These are phyloP conservation scores for Diaporthe ampelina DNA, from an alignment of 2,329 filamentous ascomycete genomes.

Conservation along the genomic window DNA sequence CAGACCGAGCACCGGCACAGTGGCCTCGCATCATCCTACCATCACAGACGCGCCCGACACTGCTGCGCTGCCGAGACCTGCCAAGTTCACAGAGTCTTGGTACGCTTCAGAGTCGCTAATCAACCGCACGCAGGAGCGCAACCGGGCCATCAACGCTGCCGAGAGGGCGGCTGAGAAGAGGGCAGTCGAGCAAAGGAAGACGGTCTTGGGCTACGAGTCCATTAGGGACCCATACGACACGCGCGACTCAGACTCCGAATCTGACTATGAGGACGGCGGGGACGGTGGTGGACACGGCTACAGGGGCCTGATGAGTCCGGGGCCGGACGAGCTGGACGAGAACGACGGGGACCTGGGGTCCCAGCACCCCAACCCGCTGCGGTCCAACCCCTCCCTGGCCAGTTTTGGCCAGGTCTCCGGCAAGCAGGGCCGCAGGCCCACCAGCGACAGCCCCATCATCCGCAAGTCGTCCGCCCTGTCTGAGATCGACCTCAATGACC, in stretches of 20 bases:
- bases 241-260: constrained; percentile 56
- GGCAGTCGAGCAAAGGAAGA: constrained; percentile 49
- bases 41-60: constrained; percentile 41
- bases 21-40: constrained; percentile 43
- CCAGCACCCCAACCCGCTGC: constrained; percentile 66
- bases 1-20: constrained; percentile 47
- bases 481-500: constrained; percentile 61
- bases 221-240: constrained; percentile 61
- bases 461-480: constrained; percentile 54
- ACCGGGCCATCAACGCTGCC: constrained; percentile 56
- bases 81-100: constrained; percentile 69
- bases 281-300: constrained; percentile 46
- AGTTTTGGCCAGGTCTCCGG: constrained; percentile 14
- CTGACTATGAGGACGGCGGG: constrained; percentile 46
- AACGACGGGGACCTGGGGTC: constrained; percentile 44
- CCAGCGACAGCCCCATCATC: constrained; percentile 51
- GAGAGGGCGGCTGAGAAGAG: constrained; percentile 47
- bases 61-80: constrained; percentile 54
- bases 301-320: constrained; percentile 40
- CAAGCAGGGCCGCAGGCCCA: constrained; percentile 37
- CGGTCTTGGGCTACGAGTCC: constrained; percentile 60
- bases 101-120: constrained; percentile 67
- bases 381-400: constrained; percentile 61
- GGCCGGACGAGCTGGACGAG: constrained; percentile 45
- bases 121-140: constrained; percentile 67